These are phyloP conservation scores for Penicillium sp. DNA, from an alignment of 2,329 filamentous ascomycete genomes.

Conservation along the genomic window DNA sequence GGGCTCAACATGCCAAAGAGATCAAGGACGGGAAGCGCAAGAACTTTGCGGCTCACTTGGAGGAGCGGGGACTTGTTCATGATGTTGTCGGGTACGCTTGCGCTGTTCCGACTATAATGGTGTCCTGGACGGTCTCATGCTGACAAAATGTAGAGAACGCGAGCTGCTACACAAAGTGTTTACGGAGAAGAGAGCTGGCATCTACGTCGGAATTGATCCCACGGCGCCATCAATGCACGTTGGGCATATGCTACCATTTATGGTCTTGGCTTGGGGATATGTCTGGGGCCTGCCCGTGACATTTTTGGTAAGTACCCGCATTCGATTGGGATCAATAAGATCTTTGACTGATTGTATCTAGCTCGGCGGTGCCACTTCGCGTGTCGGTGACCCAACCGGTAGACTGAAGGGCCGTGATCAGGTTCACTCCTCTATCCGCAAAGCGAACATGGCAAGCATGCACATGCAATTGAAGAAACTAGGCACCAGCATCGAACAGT, in stretches of 20 bases:
- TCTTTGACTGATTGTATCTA: constrained; percentile 23
- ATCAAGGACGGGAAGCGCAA: constrained; percentile 42
- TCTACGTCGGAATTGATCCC: constrained; percentile 47
- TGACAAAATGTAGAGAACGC: constrained; percentile 30
- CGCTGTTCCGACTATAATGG: not conserved
- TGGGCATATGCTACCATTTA: constrained; percentile 48
- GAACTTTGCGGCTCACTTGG: constrained; percentile 41
- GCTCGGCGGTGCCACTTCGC: constrained; percentile 45
- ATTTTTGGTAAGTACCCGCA: constrained; percentile 37
- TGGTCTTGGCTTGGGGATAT: constrained; percentile 48
- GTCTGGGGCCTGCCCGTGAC: constrained; percentile 44
- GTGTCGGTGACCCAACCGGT: constrained; percentile 45
- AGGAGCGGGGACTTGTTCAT: constrained; percentile 44
- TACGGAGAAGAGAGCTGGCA: constrained; percentile 42
- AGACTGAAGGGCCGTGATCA: constrained; percentile 38
- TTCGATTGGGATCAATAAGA: not conserved
- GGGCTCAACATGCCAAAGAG: constrained; percentile 37
- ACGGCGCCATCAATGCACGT: constrained; percentile 48
- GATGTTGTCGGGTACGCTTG: constrained; percentile 42
- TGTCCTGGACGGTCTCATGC: no score
- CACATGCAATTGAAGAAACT: constrained; percentile 53
- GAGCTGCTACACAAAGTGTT: constrained; percentile 42
- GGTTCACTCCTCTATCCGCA: constrained; percentile 36
- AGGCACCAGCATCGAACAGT: constrained; percentile 65
- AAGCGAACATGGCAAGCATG: constrained; percentile 46